A percentile compares a stretch with the other conserved stretches of the same genome.
phyloP scores from a whole-genome alignment of 2,329 filamentous ascomycete genomes.

The Davidsoniella eucalypti region DNA sequence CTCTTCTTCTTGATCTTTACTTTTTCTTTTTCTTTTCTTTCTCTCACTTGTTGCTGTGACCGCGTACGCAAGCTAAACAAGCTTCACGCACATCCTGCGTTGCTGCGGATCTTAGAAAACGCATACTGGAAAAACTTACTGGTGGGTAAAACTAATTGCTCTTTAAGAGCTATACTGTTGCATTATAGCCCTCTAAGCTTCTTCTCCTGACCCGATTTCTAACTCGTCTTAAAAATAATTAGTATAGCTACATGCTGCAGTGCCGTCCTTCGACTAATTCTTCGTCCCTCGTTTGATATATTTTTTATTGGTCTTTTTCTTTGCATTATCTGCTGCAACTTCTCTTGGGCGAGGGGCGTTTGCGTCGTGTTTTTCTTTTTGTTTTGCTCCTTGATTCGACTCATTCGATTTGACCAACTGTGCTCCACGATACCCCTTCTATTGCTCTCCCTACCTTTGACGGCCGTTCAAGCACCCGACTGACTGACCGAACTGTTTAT shows the following conservation, averaged over 20 bases:
- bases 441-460: background rate
- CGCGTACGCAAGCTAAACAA: background rate
- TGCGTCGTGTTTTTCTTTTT: background rate
- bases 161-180: background rate
- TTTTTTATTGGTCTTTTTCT: background rate
- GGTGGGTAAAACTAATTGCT: background rate
- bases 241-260: background rate
- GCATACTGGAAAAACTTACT: background rate
- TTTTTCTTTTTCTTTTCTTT: background rate
- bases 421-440: conserved; percentile 3
- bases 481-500: too few species aligned
- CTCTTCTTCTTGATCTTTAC: background rate
- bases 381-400: background rate
- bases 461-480: too few species aligned
- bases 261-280: background rate
- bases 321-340: background rate
- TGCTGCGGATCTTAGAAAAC: background rate
- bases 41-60: background rate
- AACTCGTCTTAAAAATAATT: too few species aligned
- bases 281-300: background rate
- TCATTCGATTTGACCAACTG: background rate
- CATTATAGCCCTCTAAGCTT: background rate
- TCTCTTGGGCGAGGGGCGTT: too few species aligned
- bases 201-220: too few species aligned
- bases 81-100: background rate